A percentile compares a stretch with the other conserved stretches of the same genome.
phyloP scores from a whole-genome alignment of 73 alveolate species.

The Loxodes magnus region DNA sequence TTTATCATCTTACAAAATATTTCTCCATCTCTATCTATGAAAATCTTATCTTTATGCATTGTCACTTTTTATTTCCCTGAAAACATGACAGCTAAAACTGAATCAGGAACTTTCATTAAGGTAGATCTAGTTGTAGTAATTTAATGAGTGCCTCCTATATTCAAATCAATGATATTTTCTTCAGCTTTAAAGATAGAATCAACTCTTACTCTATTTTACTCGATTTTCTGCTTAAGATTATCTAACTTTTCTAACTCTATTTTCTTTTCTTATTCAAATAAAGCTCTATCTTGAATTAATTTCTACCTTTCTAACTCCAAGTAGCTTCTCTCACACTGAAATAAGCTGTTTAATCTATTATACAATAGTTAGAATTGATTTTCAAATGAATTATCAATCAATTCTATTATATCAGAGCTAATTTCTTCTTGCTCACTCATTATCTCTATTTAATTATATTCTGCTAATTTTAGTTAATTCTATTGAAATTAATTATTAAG shows the following conservation, averaged over 20 bases:
- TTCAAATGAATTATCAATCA: too few species aligned
- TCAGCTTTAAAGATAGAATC: slow-evolving; percentile 8
- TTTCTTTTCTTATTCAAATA: slow-evolving; percentile 4
- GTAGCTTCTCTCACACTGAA: slow-evolving; percentile 11
- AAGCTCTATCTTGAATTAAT: not conserved
- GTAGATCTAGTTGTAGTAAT: slow-evolving; percentile 55
- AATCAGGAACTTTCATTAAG: slow-evolving; percentile 36
- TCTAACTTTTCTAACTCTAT: slow-evolving; percentile 4
- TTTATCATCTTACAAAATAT: slow-evolving; percentile 42
- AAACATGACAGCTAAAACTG: slow-evolving; percentile 61
- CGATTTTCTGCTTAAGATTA: not conserved
- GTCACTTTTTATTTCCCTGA: slow-evolving; percentile 41
- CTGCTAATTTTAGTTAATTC: too few species aligned
- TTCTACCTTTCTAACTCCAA: slow-evolving; percentile 9
- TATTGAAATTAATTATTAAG: too few species aligned
- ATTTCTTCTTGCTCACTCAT: too few species aligned
- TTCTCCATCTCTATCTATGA: slow-evolving; percentile 74
- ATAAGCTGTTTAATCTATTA: too few species aligned
- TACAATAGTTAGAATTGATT: too few species aligned
- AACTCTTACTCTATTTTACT: not conserved
- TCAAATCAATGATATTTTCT: slow-evolving; percentile 50
- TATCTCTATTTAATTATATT: too few species aligned
- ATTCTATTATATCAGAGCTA: too few species aligned
- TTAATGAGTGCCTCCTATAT: slow-evolving; percentile 74
- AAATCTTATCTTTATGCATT: slow-evolving; percentile 55